Evolutionary conservation across 116 monocot genomes (phyloP).

Genomic region (Posidonia oceanica): DNA sequence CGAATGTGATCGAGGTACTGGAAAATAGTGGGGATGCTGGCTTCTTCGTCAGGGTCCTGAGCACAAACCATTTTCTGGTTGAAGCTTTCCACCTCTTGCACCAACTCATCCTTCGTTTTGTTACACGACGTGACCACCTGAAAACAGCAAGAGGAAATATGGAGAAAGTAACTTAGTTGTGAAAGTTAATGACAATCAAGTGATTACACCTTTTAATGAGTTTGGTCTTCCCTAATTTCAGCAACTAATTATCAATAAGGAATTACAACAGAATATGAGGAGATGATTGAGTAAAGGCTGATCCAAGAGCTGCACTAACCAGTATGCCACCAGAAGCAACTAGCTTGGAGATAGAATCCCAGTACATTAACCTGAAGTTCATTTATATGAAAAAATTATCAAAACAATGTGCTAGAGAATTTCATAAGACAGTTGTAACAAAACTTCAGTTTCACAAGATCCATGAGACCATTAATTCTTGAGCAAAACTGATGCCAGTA

Average conservation of each 20-base stretch:
- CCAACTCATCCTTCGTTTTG: conserved; percentile 75
- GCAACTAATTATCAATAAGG: neutral
- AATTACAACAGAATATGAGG: too few species aligned
- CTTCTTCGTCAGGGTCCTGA: conserved; percentile 15
- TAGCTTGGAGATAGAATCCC: conserved; percentile 67
- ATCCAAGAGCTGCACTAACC: conserved; percentile 25
- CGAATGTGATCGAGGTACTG: conserved; percentile 67
- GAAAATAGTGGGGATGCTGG: conserved; percentile 17
- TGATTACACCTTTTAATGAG: too few species aligned
- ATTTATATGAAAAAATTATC: neutral
- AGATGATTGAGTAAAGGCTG: too few species aligned
- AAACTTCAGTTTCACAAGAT: too few species aligned
- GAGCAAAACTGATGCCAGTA: too few species aligned
- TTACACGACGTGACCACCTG: conserved; percentile 94
- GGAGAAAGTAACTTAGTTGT: too few species aligned
- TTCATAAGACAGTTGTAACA: too few species aligned
- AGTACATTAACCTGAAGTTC: conserved; percentile 66
- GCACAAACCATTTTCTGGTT: conserved; percentile 25
- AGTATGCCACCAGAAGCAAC: conserved; percentile 70
- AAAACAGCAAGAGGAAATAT: neutral
- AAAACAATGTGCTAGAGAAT: neutral
- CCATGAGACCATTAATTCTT: too few species aligned
- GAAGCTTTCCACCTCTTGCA: conserved; percentile 70
- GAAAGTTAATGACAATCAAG: neutral
- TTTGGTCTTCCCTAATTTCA: neutral